A percentile compares a stretch with the other conserved stretches of the same genome.
phyloP scores from a whole-genome alignment of 2,329 filamentous ascomycete species.

The Bipolaris bicolor region DNA sequence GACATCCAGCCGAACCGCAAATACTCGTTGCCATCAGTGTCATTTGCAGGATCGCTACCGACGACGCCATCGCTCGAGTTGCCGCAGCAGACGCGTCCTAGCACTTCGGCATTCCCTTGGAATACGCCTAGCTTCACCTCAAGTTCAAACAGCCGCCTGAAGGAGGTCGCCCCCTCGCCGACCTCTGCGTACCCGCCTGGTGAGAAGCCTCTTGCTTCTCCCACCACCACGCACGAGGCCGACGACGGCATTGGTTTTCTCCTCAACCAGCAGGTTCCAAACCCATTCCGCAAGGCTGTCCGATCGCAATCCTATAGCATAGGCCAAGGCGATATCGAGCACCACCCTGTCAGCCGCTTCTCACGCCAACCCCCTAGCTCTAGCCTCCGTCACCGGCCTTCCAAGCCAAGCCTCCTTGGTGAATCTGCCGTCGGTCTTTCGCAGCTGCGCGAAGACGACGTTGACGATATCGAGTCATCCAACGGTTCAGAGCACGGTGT shows the following conservation, averaged over 20 bases:
- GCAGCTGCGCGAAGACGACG: slow-evolving; percentile 47
- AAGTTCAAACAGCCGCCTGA: slow-evolving; percentile 32
- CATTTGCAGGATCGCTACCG: slow-evolving; percentile 81
- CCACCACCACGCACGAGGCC: slow-evolving; percentile 47
- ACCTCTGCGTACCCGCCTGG: slow-evolving; percentile 35
- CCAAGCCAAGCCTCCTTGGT: slow-evolving; percentile 76
- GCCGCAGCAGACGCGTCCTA: slow-evolving; percentile 48
- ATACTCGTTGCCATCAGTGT: slow-evolving; percentile 70
- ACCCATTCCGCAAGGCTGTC: slow-evolving; percentile 90
- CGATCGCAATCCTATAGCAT: slow-evolving; percentile 97
- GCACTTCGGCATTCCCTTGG: slow-evolving; percentile 53
- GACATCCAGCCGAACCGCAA: slow-evolving; percentile 75
- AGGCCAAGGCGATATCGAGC: slow-evolving; percentile 74
- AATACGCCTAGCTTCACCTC: slow-evolving; percentile 48
- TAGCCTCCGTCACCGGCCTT: slow-evolving; percentile 75
- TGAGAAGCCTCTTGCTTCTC: slow-evolving; percentile 35
- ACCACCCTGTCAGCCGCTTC: slow-evolving; percentile 53
- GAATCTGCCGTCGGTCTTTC: slow-evolving; percentile 53
- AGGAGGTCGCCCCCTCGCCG: slow-evolving; percentile 45
- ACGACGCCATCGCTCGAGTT: slow-evolving; percentile 76
- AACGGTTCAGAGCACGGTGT: slow-evolving; percentile 63
- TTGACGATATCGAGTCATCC: slow-evolving; percentile 70
- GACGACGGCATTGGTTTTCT: slow-evolving; percentile 56
- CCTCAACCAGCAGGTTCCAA: slow-evolving; percentile 65
- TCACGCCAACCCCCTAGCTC: slow-evolving; percentile 52